Evolutionary conservation across 1,284 basidiomycete species (phyloP).

Genomic region (Apiotrichum sp.): DNA sequence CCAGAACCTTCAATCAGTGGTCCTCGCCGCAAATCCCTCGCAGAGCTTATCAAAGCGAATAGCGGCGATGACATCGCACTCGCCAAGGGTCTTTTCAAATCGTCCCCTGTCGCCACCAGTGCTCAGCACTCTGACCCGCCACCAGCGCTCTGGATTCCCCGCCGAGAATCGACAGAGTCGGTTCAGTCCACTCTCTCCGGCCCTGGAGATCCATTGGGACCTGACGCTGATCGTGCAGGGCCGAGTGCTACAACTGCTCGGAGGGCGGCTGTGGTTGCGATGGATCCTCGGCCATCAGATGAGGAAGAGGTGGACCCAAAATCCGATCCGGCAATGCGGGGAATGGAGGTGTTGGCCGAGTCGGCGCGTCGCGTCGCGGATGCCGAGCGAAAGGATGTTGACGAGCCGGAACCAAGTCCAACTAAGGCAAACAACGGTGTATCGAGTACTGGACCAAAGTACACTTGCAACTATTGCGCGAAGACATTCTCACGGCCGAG

Average conservation of each 20-base stretch:
- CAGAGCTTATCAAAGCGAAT: constrained; percentile 37
- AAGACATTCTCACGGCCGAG: constrained; percentile 43
- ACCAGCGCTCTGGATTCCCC: constrained; percentile 6
- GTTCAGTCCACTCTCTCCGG: constrained; percentile 9
- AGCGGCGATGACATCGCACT: constrained; percentile 35
- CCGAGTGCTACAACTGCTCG: neutral
- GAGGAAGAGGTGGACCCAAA: constrained; percentile 20
- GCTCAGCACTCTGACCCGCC: neutral
- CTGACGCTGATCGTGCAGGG: neutral
- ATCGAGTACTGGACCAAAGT: constrained; percentile 33
- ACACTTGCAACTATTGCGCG: constrained; percentile 37
- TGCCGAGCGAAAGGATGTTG: constrained; percentile 21
- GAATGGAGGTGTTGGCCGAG: constrained; percentile 43
- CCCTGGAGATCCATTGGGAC: neutral
- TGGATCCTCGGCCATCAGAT: constrained; percentile 2
- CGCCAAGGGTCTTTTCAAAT: constrained; percentile 10
- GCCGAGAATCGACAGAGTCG: constrained; percentile 30
- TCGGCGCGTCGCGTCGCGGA: constrained; percentile 31
- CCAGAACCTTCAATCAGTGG: constrained; percentile 17
- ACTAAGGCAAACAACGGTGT: constrained; percentile 5
- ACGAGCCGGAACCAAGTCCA: constrained; percentile 9
- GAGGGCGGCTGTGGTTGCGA: neutral
- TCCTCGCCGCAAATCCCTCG: constrained; percentile 28
- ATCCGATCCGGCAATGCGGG: constrained; percentile 30
- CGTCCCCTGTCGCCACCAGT: neutral